phyloP scores from a whole-genome alignment of 2,329 filamentous ascomycete species.

The Fusarium burgessii region DNA sequence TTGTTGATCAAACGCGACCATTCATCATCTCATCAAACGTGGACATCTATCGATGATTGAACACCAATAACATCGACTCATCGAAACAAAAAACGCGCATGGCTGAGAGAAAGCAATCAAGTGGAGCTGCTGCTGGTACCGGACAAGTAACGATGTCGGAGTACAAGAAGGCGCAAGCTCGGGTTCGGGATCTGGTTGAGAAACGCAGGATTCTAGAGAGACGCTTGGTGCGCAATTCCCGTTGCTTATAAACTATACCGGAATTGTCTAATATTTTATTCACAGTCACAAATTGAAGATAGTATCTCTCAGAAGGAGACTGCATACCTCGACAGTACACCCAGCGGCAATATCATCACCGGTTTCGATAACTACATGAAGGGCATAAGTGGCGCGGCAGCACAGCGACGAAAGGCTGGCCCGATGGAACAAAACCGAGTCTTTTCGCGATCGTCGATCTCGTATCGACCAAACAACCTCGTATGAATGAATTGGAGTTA shows the following conservation, averaged over 20 bases:
- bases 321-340: slow-evolving; percentile 90
- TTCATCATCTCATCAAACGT: not conserved
- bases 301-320: slow-evolving; percentile 86
- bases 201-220: slow-evolving; percentile 55
- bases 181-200: slow-evolving; percentile 61
- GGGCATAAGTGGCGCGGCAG: slow-evolving; percentile 73
- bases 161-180: slow-evolving; percentile 63
- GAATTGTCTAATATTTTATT: slow-evolving; percentile 23
- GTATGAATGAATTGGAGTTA: slow-evolving; percentile 41
- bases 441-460: slow-evolving; percentile 75
- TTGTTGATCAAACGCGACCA: slow-evolving; percentile 13
- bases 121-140: slow-evolving; percentile 40
- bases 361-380: slow-evolving; percentile 99
- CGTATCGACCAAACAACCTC: slow-evolving; percentile 62
- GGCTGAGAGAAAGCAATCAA: slow-evolving; percentile 51
- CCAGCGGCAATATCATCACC: slow-evolving; percentile 92
- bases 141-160: slow-evolving; percentile 57
- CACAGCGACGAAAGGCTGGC: slow-evolving; percentile 73
- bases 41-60: not conserved
- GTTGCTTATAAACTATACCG: slow-evolving; percentile 47
- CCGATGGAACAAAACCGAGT: slow-evolving; percentile 78
- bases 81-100: slow-evolving; percentile 38
- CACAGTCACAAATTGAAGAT: slow-evolving; percentile 71
- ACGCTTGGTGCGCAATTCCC: slow-evolving; percentile 50
- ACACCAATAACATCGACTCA: not conserved